phyloP scores from a whole-genome alignment of 768 basidiomycete species.

The Cubamyces sp. region DNA sequence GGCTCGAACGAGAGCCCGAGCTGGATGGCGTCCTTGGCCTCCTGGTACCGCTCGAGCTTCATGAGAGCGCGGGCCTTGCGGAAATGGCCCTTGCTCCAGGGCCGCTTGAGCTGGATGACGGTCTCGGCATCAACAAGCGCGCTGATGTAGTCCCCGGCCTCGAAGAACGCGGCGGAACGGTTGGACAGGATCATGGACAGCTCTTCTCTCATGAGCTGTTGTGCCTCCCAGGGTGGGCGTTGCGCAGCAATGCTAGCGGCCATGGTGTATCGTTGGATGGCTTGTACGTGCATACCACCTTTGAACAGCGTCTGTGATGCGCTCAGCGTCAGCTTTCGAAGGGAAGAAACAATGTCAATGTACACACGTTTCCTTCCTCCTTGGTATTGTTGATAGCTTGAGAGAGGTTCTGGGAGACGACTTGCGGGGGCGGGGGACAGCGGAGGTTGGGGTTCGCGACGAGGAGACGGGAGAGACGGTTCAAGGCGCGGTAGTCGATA shows the following conservation, averaged over 20 bases:
- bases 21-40: conserved; percentile 81
- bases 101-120: conserved; percentile 80
- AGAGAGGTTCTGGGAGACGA: conserved; percentile 75
- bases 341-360: conserved; percentile 6
- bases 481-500: conserved; percentile 74
- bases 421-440: conserved; percentile 81
- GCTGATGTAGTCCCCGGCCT: conserved; percentile 72
- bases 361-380: conserved; percentile 92
- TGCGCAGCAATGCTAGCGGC: conserved; percentile 78
- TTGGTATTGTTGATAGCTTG: conserved; percentile 78
- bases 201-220: conserved; percentile 84
- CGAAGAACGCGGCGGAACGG: conserved; percentile 85
- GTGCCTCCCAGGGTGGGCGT: conserved; percentile 90
- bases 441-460: conserved; percentile 68
- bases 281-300: conserved; percentile 63
- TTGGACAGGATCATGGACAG: conserved; percentile 90
- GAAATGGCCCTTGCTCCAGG: conserved; percentile 97
- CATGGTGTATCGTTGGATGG: conserved; percentile 78
- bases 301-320: conserved; percentile 74
- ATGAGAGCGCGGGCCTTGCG: conserved; percentile 89
- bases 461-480: conserved; percentile 75
- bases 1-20: conserved; percentile 88
- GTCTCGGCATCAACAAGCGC: conserved; percentile 90
- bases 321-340: background rate
- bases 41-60: conserved; percentile 66